Evolutionary conservation across 2,329 filamentous ascomycete genomes (phyloP), one percentile per base, ranked within the genome.

Genomic region (Aureobasidium vineae): DNA sequence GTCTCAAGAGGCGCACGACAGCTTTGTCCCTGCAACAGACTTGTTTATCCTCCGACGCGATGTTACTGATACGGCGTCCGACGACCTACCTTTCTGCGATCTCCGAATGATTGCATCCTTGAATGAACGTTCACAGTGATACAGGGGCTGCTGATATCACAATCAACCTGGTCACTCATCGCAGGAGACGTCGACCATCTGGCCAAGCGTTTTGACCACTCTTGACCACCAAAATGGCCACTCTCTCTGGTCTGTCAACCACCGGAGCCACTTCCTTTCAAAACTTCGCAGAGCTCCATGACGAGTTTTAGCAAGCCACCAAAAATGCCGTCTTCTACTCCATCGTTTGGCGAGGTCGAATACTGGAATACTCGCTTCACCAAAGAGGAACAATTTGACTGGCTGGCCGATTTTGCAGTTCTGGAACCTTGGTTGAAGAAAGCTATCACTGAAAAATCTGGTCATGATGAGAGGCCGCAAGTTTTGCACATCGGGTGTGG

Each of bases 401-500:
- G 61, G 61, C 21, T 64, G 10, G 45, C 47, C 2, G 61, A 64
- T 28, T 64, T 54, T n/a, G 3, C 33, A 23, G 8, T 28, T 11
- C 21, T 64, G 19, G 31, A 54, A n/a, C 26, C 61, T 7, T 33
- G 21, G 61, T 45, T 40, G 33, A 50, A 19, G 36, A 16, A 23
- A 33, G 38, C 38, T 2, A 59, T 28, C 3, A 21, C 7, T 7
- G 54, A 21, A 10, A 31, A 10, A n/a, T 28, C 36, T 43, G 53
- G 21, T 19, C n/a, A 19, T 10, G 26, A 41, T 16, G 36, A 19
- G 2, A 40, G 21, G 7, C 43, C 31, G 3, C 59, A 40, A 40
- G 5, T 64, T 11, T 38, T 54, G 49, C 61, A 64, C n/a, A 53
- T 64, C 5, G 61, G 61, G 8, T 64, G 61, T 21, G 61, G 61